Percentiles rank a stretch among this genome's conserved stretches.
Conservation (phyloP, 257 asterid species). For the Petrea volubilis region DNA sequence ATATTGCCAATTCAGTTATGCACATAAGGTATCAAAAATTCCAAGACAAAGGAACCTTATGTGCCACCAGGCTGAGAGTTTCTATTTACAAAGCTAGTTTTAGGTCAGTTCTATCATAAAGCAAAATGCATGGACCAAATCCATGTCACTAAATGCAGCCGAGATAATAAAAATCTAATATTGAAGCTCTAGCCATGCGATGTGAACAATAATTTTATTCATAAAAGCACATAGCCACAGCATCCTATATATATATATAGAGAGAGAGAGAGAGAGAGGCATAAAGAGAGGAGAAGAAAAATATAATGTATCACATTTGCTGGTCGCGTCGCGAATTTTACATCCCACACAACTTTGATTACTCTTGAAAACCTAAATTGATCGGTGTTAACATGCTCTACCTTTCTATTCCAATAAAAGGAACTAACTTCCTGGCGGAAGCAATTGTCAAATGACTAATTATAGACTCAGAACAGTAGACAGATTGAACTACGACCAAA, state of each 20-base stretch:
- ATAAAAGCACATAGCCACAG: neutral
- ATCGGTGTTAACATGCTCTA: neutral
- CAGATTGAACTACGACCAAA: neutral
- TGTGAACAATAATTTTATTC: neutral
- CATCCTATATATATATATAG: too few species aligned
- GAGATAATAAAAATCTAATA: neutral
- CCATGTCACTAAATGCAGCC: neutral
- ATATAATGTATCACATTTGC: neutral
- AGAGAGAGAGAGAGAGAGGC: neutral
- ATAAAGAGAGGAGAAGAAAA: neutral
- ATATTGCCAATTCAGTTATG: neutral
- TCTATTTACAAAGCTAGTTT: conserved; percentile 14
- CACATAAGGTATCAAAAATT: conserved; percentile 55
- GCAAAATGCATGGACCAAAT: neutral
- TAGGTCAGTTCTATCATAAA: neutral
- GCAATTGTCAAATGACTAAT: neutral
- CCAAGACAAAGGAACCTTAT: conserved; percentile 55
- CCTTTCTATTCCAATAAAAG: neutral
- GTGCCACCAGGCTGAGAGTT: conserved; percentile 14
- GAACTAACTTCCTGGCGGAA: neutral
- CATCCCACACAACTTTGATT: neutral
- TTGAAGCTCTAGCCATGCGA: neutral
- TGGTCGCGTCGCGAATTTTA: neutral
- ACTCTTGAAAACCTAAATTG: neutral
- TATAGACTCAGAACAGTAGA: neutral